Evolutionary conservation across 2,329 filamentous ascomycete species (phyloP).

Genomic region (Setomelanomma holmii): DNA sequence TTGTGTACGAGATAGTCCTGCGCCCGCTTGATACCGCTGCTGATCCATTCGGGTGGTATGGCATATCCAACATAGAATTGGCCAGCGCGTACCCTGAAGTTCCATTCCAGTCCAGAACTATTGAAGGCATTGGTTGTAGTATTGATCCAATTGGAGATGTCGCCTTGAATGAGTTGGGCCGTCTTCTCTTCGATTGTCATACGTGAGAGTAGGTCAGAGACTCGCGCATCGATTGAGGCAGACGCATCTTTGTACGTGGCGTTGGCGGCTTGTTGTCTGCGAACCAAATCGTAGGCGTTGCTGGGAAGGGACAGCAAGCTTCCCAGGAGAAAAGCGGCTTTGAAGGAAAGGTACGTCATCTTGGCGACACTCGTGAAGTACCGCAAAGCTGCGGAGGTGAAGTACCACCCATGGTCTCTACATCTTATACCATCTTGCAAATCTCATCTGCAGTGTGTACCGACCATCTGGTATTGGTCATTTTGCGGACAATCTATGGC

Average conservation of each 20-base stretch:
- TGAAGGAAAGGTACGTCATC: constrained; percentile 19
- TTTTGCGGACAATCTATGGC: constrained; percentile 21
- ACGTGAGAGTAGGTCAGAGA: constrained; percentile 70
- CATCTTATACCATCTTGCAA: constrained; percentile 18
- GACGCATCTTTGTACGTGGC: constrained; percentile 67
- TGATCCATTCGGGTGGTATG: constrained; percentile 68
- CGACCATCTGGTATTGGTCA: background rate
- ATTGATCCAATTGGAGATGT: constrained; percentile 77
- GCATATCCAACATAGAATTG: constrained; percentile 76
- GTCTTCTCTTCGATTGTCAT: constrained; percentile 81
- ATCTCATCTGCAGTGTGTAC: constrained; percentile 1
- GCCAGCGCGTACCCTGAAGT: constrained; percentile 70
- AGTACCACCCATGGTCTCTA: background rate
- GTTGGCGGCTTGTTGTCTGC: constrained; percentile 36
- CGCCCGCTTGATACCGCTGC: constrained; percentile 67
- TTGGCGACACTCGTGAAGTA: constrained; percentile 3
- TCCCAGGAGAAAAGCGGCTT: constrained; percentile 24
- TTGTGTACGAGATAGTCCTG: constrained; percentile 74
- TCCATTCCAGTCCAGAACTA: constrained; percentile 69
- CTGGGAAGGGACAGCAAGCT: constrained; percentile 18
- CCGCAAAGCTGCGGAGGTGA: background rate
- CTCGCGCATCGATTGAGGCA: constrained; percentile 68
- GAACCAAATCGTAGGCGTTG: constrained; percentile 33
- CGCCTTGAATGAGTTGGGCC: constrained; percentile 68
- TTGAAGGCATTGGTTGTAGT: constrained; percentile 72